Base-by-base conservation (phyloP, 176 grass and related monocot genomes). In the Thinopyrum elongatum region DNA sequence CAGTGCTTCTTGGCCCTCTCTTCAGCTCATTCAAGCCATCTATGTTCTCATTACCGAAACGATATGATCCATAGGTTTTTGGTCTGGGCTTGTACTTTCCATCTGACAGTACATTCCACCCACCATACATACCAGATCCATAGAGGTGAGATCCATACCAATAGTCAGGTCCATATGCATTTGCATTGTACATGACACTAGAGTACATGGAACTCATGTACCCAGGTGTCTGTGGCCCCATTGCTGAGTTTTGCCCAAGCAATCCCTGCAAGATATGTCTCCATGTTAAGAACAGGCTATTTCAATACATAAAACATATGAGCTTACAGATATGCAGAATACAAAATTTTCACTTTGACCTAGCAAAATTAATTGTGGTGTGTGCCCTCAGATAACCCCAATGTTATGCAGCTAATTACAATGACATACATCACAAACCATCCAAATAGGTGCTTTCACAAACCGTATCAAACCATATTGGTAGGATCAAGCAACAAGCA, bases 1-100 rank as follows among this genome's bases (percentile, higher is more conserved):
- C 71, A 28, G 79, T 83, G 85, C 88, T 81, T 88, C 95, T 91
- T 61, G 95, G 95, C 1, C 95, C 95, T 88, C 92, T 90, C 77
- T 93, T 97, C 65, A 97, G 89, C 86, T 97, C 95, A 88, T 83
- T 97, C 27, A 94, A 90, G 4, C 90, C 92, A 79, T 97, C 90
- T 21, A 89, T 65, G 70, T 79, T 94, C 83, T 92, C 92, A 70
- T 88, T 94, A 26, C 89, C 74, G 46, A 84, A 92, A 74, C 35
- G 70, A 89, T 90, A 88, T 22, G 90, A 89, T 31, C 90, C 90
- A 76, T 97, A 93, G 11, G 59, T 62, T 73, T 82, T 90, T 63
- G 90, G 90, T 78, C 89, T 89, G 26, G 88, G 76, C 72, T 87
- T 97, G 82, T 93, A 91, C 62, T 91, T 97, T 36, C 85, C 76